Evolutionary conservation across 2,329 filamentous ascomycete species (phyloP).

Genomic region (Tolypocladium sp.): DNA sequence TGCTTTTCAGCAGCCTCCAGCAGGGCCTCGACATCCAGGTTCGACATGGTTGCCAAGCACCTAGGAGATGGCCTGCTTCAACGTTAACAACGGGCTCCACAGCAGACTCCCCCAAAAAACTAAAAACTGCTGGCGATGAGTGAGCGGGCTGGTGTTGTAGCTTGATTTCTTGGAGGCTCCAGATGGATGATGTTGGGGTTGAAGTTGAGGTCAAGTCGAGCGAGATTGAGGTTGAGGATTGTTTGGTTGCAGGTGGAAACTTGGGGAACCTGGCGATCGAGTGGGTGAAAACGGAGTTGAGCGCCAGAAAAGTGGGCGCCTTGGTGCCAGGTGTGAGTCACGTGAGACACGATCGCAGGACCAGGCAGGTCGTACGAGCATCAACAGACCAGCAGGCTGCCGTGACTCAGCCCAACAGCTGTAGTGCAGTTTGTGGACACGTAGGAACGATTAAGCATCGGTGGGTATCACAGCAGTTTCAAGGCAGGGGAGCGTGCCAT

Average conservation of each 20-base stretch:
- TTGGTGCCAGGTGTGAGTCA: background rate
- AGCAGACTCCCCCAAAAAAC: background rate
- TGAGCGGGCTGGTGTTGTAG: background rate
- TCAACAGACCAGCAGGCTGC: background rate
- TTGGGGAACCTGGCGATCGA: background rate
- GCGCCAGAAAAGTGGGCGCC: background rate
- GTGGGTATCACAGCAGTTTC: background rate
- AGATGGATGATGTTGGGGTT: background rate
- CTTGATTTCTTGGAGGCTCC: background rate
- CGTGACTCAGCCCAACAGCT: background rate
- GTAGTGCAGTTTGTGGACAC: background rate
- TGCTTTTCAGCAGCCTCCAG: conserved; percentile 74
- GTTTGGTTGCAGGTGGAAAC: background rate
- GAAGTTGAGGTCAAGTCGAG: background rate
- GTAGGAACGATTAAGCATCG: background rate
- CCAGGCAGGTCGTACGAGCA: background rate
- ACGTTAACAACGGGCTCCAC: background rate
- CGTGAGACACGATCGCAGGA: background rate
- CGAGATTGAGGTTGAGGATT: background rate
- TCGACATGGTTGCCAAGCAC: conserved; percentile 29
- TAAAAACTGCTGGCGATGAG: background rate
- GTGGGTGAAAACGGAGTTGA: background rate
- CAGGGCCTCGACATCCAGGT: conserved; percentile 75
- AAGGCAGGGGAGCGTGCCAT: background rate
- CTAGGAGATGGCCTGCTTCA: conserved; percentile 11